Evolutionary conservation across 495 filamentous ascomycete genomes (phyloP).

Genomic region (Platismatia glauca): DNA sequence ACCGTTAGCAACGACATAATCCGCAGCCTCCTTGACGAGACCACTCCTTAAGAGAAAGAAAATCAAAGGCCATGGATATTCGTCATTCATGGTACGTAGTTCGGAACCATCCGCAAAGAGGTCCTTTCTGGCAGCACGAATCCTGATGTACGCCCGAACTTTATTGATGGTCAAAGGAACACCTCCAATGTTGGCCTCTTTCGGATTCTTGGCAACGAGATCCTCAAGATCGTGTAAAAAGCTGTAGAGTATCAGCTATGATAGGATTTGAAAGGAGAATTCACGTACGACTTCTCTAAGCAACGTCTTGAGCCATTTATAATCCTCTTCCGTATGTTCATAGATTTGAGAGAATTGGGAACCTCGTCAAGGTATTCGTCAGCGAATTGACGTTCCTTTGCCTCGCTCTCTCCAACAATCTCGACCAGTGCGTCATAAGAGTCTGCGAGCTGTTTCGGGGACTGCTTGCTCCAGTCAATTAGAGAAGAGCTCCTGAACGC

Average conservation of each 20-base stretch:
- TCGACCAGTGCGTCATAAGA: conserved; percentile 70
- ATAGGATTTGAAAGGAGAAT: background rate
- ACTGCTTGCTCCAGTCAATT: conserved; percentile 17
- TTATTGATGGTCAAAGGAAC: conserved; percentile 80
- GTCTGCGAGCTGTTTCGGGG: conserved; percentile 59
- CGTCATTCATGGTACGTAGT: conserved; percentile 62
- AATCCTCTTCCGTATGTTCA: conserved; percentile 61
- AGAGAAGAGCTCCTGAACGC: background rate
- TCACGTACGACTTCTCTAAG: conserved; percentile 50
- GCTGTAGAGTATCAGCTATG: background rate
- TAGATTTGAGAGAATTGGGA: conserved; percentile 48
- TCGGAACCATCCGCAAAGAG: conserved; percentile 65
- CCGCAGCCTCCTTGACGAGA: conserved; percentile 70
- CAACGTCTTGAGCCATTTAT: conserved; percentile 66
- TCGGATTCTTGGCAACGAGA: conserved; percentile 70
- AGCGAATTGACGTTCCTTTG: conserved; percentile 70
- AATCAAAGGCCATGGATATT: conserved; percentile 87
- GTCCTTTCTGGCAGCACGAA: conserved; percentile 66
- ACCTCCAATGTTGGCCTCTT: conserved; percentile 83
- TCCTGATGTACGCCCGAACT: conserved; percentile 80
- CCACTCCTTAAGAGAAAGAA: conserved; percentile 89
- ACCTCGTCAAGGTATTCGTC: conserved; percentile 62
- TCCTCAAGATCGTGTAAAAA: conserved; percentile 65
- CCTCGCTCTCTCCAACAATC: conserved; percentile 59
- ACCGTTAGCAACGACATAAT: conserved; percentile 72